These are phyloP conservation scores for Zygosaccharomyces pseudobailii DNA, from an alignment of 1,139 yeast species.

Conservation along the genomic window DNA sequence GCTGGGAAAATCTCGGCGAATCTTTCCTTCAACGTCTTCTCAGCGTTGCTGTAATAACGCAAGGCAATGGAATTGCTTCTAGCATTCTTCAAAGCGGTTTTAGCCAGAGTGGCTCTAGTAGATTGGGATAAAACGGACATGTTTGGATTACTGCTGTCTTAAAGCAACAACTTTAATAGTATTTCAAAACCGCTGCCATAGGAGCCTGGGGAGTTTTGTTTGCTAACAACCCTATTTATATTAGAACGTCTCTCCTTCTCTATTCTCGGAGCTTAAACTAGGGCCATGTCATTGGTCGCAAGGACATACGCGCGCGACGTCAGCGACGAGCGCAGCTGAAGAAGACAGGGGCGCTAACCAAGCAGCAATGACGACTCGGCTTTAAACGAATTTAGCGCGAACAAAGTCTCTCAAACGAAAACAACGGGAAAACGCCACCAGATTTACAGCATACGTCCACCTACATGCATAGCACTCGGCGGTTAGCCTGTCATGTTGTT, in stretches of 20 bases:
- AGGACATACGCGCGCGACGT: not conserved
- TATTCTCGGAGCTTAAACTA: conserved; percentile 1
- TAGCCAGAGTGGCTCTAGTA: conserved; percentile 9
- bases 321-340: not conserved
- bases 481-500: not conserved
- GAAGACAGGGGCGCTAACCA: not conserved
- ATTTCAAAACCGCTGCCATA: too few species aligned
- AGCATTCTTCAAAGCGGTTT: conserved; percentile 6
- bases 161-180: too few species aligned
- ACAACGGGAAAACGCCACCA: not conserved
- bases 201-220: not conserved
- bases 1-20: conserved; percentile 90
- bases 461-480: not conserved
- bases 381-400: not conserved
- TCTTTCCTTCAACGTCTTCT: conserved; percentile 78
- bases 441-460: not conserved
- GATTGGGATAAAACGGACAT: conserved; percentile 12
- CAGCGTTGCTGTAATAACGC: conserved; percentile 33
- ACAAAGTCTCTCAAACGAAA: not conserved
- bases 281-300: conserved; percentile 2
- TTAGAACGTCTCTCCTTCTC: not conserved
- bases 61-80: conserved; percentile 5
- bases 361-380: not conserved
- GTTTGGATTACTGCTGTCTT: not conserved
- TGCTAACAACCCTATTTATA: conserved; percentile 1